phyloP scores from a whole-genome alignment of 106 monocot genomes.

The Alisma plantagoaquatica region DNA sequence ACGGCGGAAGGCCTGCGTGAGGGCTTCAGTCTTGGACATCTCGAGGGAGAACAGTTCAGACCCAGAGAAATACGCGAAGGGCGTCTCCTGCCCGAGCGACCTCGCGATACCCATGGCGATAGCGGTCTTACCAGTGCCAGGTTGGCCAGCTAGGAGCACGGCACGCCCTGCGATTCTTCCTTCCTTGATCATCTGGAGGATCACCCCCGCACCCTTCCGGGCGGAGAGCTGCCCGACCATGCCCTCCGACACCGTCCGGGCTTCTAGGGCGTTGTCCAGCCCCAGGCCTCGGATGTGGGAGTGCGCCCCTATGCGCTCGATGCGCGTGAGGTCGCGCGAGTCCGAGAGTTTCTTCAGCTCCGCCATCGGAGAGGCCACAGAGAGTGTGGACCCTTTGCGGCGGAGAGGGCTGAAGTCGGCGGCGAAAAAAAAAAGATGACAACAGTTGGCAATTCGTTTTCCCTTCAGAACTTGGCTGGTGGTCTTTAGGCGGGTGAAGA shows the following conservation, averaged over 20 bases:
- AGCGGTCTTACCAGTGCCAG: conserved; percentile 83
- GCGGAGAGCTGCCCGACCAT: conserved; percentile 16
- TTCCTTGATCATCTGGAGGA: conserved; percentile 11
- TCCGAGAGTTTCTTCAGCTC: conserved; percentile 14
- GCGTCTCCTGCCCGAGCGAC: conserved; percentile 69
- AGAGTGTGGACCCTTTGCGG: too few relatives aligned
- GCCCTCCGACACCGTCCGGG: conserved; percentile 10
- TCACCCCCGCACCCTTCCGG: conserved; percentile 14
- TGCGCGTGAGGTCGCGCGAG: conserved; percentile 13
- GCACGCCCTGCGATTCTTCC: conserved; percentile 48
- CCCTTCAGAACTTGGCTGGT: too few relatives aligned
- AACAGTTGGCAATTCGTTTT: too few relatives aligned
- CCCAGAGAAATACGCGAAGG: conserved; percentile 49
- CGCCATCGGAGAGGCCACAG: too few relatives aligned
- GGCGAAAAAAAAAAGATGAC: too few relatives aligned
- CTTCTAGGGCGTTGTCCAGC: conserved; percentile 7
- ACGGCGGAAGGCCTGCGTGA: conserved; percentile 58
- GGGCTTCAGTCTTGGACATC: conserved; percentile 76
- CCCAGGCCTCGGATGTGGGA: conserved; percentile 20
- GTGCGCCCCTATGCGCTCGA: conserved; percentile 18
- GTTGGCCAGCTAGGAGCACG: conserved; percentile 82
- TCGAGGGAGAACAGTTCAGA: conserved; percentile 76
- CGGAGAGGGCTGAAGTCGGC: too few relatives aligned
- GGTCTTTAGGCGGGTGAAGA: too few relatives aligned
- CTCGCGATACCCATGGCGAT: conserved; percentile 80